Evolutionary conservation across 768 basidiomycete species (phyloP).

Genomic region (Mycena chlorophos): DNA sequence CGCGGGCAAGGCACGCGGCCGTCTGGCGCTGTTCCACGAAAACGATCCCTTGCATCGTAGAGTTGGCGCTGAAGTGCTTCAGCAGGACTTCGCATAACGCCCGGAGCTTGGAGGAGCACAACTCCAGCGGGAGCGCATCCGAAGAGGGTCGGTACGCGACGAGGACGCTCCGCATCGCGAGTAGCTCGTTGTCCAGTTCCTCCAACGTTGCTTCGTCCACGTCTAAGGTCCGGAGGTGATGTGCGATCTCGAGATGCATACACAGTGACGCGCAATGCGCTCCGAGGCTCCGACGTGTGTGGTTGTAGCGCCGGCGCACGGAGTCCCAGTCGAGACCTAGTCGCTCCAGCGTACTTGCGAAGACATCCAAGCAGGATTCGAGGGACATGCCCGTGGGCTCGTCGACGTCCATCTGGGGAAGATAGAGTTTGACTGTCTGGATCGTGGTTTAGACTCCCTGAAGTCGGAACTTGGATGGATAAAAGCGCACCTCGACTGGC

Average conservation of each 20-base stretch:
- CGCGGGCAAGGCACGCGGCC: slow-evolving; percentile 64
- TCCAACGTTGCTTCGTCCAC: slow-evolving; percentile 17
- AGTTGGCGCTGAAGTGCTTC: slow-evolving; percentile 44
- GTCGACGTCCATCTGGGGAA: slow-evolving; percentile 39
- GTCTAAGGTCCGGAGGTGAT: slow-evolving; percentile 21
- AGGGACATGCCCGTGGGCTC: slow-evolving; percentile 41
- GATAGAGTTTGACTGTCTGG: slow-evolving; percentile 62
- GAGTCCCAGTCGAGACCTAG: slow-evolving; percentile 57
- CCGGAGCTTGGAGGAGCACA: slow-evolving; percentile 75
- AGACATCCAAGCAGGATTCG: slow-evolving; percentile 51
- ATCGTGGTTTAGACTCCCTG: slow-evolving; percentile 3
- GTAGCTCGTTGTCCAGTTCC: slow-evolving; percentile 30
- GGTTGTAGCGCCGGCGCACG: slow-evolving; percentile 61
- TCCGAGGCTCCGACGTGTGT: slow-evolving; percentile 64
- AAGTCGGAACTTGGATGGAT: neutral
- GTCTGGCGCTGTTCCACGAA: slow-evolving; percentile 87
- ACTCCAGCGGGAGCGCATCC: slow-evolving; percentile 48
- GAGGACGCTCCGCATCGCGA: slow-evolving; percentile 39
- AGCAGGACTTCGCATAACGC: slow-evolving; percentile 62
- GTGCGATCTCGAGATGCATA: slow-evolving; percentile 59
- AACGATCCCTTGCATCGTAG: slow-evolving; percentile 80
- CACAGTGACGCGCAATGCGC: slow-evolving; percentile 76
- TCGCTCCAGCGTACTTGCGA: slow-evolving; percentile 28
- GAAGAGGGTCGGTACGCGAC: slow-evolving; percentile 48
- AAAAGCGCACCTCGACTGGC: slow-evolving; percentile 58